Percentiles rank a stretch among this genome's conserved stretches.
Conservation (phyloP, 176 grass and related monocot species). For the Panicum miliaceum region DNA sequence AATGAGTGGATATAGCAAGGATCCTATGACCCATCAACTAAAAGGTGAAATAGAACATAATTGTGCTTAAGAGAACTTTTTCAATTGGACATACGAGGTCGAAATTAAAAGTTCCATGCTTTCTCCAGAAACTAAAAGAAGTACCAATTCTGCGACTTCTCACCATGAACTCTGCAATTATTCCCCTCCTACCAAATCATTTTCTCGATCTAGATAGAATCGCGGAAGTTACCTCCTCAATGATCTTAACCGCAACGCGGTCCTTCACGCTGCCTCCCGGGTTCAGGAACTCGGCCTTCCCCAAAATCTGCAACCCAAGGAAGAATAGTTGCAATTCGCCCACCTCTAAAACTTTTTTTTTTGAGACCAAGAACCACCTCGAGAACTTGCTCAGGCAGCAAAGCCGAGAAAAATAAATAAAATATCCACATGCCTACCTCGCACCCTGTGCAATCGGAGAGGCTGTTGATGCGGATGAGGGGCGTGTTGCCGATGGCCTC, state of each 20-base stretch:
- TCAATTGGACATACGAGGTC: not conserved
- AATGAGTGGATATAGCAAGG: not conserved
- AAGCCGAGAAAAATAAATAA: not conserved
- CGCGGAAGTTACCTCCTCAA: conserved; percentile 75
- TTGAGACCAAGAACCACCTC: not conserved
- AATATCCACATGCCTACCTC: conserved; percentile 50
- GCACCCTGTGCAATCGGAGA: conserved; percentile 90
- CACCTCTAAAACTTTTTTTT: too few relatives aligned
- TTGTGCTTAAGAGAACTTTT: not conserved
- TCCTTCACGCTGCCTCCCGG: conserved; percentile 96
- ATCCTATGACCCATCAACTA: conserved; percentile 11
- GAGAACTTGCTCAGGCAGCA: conserved; percentile 17
- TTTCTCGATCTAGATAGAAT: not conserved
- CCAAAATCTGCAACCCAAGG: conserved; percentile 73
- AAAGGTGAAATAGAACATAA: not conserved
- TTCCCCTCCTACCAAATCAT: not conserved
- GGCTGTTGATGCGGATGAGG: conserved; percentile 94
- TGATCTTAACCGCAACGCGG: conserved; percentile 88
- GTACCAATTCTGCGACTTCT: conserved; percentile 6
- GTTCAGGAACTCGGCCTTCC: conserved; percentile 98
- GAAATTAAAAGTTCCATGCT: not conserved
- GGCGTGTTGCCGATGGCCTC: conserved; percentile 84
- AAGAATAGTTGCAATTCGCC: conserved; percentile 1
- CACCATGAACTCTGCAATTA: not conserved
- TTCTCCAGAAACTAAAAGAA: not conserved